These are phyloP conservation scores for Pythium oligandrum DNA, from an alignment of 352 stramenopile genomes.

Conservation along the genomic window DNA sequence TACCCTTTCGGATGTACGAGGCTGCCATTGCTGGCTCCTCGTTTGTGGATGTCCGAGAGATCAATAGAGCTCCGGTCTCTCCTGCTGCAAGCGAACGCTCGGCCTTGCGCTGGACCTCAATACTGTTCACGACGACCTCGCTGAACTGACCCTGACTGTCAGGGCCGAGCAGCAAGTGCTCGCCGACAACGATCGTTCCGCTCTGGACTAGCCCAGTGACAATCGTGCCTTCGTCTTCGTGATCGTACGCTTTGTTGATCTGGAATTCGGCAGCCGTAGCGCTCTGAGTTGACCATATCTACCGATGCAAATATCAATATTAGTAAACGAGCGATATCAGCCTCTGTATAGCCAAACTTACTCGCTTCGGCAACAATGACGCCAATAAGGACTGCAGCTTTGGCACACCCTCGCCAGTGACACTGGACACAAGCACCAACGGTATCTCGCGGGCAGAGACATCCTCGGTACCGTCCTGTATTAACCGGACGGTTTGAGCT, in stretches of 20 bases:
- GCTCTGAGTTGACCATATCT: slow-evolving; percentile 43
- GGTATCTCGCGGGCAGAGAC: slow-evolving; percentile 20
- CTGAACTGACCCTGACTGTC: slow-evolving; percentile 53
- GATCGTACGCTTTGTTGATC: slow-evolving; percentile 74
- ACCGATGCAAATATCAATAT: not conserved
- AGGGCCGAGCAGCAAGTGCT: slow-evolving; percentile 66
- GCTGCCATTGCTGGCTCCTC: slow-evolving; percentile 3
- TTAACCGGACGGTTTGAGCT: not conserved
- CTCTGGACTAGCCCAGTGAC: slow-evolving; percentile 68
- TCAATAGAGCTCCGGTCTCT: slow-evolving; percentile 63
- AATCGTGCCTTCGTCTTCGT: slow-evolving; percentile 62
- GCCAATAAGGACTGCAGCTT: slow-evolving; percentile 56
- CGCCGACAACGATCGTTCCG: slow-evolving; percentile 55
- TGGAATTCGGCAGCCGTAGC: slow-evolving; percentile 64
- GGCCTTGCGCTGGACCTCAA: slow-evolving; percentile 75
- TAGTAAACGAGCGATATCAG: not conserved
- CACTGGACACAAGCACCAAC: slow-evolving; percentile 58
- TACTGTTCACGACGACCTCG: slow-evolving; percentile 62
- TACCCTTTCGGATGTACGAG: slow-evolving; percentile 49
- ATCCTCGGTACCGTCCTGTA: not conserved
- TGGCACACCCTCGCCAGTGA: slow-evolving; percentile 48
- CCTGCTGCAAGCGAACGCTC: slow-evolving; percentile 50
- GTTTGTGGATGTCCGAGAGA: slow-evolving; percentile 15
- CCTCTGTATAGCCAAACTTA: slow-evolving; percentile 15
- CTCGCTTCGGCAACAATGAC: slow-evolving; percentile 46